Evolutionary conservation across 805 yeast genomes (phyloP).

Genomic region (Ogataea dorogensis): DNA sequence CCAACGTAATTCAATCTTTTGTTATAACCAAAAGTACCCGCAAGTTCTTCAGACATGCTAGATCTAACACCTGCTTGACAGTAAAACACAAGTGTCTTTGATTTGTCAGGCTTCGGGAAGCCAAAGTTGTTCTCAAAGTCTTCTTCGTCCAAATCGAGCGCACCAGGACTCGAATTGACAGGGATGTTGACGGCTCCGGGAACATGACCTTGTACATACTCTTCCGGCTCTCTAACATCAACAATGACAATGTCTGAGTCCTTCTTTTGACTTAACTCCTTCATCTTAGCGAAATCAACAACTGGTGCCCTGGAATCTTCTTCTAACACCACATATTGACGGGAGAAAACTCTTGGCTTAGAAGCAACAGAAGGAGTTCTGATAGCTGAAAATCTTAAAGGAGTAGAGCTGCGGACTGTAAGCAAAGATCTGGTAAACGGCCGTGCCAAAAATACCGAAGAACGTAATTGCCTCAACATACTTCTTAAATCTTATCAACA

Average conservation of each 20-base stretch:
- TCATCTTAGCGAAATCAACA: constrained; percentile 31
- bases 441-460: constrained; percentile 3
- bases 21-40: constrained; percentile 83
- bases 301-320: constrained; percentile 34
- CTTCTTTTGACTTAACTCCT: constrained; percentile 43
- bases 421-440: constrained; percentile 3
- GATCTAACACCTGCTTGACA: constrained; percentile 93
- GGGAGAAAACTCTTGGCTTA: constrained; percentile 1
- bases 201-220: constrained; percentile 66
- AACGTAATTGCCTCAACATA: constrained; percentile 11
- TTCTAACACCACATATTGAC: constrained; percentile 28
- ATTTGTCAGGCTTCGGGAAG: constrained; percentile 69
- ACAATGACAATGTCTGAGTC: constrained; percentile 57
- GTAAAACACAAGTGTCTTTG: constrained; percentile 79
- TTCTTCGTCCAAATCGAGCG: constrained; percentile 72
- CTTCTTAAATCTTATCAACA: constrained; percentile 10
- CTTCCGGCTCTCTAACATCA: constrained; percentile 92
- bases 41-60: constrained; percentile 86
- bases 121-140: constrained; percentile 83
- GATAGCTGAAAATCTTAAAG: no score
- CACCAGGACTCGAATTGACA: constrained; percentile 88
- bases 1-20: constrained; percentile 86
- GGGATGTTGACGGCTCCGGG: constrained; percentile 89
- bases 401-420: constrained; percentile 2
- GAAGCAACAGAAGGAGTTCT: neutral